phyloP scores from a whole-genome alignment of 2,329 filamentous ascomycete genomes.

The Verticillium nonalfalfae region DNA sequence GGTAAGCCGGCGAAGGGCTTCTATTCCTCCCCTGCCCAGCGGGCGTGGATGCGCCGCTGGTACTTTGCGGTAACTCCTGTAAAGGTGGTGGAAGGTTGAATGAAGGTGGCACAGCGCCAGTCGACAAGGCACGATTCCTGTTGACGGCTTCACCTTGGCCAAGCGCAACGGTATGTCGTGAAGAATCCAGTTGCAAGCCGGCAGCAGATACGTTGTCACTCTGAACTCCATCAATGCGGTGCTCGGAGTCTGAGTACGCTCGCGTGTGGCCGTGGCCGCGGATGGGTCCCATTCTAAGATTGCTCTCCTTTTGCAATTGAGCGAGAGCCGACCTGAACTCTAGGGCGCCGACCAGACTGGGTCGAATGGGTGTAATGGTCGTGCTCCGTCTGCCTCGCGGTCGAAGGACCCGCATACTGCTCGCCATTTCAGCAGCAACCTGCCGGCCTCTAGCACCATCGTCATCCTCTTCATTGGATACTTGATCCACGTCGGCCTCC shows the following conservation, averaged over 20 bases:
- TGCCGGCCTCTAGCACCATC: conserved; percentile 54
- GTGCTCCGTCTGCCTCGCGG: conserved; percentile 59
- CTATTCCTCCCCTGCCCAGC: conserved; percentile 14
- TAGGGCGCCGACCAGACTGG: conserved; percentile 85
- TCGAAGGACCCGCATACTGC: conserved; percentile 84
- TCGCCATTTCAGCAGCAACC: conserved; percentile 76
- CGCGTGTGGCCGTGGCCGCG: conserved; percentile 39
- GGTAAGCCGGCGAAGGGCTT: conserved; percentile 23
- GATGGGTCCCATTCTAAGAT: conserved; percentile 64
- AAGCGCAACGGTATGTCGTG: not conserved
- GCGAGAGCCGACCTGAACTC: conserved; percentile 89
- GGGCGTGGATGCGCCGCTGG: conserved; percentile 1
- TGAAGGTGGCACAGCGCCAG: conserved; percentile 29
- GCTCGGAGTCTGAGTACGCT: conserved; percentile 33
- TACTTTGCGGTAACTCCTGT: conserved; percentile 2
- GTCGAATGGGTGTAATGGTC: conserved; percentile 79
- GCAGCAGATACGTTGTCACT: conserved; percentile 2
- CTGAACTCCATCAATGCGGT: conserved; percentile 9
- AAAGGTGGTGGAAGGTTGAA: conserved; percentile 6
- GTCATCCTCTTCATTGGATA: conserved; percentile 27
- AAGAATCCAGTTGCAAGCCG: not conserved
- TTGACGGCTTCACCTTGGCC: conserved; percentile 5
- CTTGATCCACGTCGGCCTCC: conserved; percentile 23
- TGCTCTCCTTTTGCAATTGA: conserved; percentile 78
- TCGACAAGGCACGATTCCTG: conserved; percentile 37